Base-by-base conservation (phyloP, 371 early-diverging fungal species). In the Nematocida minor region DNA sequence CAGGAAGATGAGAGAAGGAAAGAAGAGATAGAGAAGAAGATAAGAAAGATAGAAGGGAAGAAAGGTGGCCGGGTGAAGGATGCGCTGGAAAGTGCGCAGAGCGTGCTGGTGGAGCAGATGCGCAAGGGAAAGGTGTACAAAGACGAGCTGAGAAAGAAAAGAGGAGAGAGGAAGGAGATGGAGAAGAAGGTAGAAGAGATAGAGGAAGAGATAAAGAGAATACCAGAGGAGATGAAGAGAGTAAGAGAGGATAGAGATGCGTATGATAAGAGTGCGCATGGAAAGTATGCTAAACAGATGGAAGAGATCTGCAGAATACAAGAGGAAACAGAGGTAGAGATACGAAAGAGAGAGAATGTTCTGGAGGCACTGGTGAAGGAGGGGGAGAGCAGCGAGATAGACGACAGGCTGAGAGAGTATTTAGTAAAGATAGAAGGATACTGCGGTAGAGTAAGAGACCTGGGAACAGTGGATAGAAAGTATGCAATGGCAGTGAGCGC, bases 401-500 rank as follows among this genome's bases (percentile, higher is more conserved):
- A 64, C 4, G 77, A 66, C 46, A 44, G 27, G 38, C 29, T 86
- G 38, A 31, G 60, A 3, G 47, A 60, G 3, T 60, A 57, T 11
- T 22, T 83, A 6, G 51, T 44, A 29, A n/a, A 67, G 41, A 67
- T 86, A 9, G 42, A 70, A 31, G 84, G 83, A 25, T 81, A 82
- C 38, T 64, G 83, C 86, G 97, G 95, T 36, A 90, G 95, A 32
- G 85, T 99, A n/a, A 95, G 94, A 25, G 92, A 92, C 66, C 86
- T 99, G 14, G 97, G 97, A 55, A 89, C 90, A 0, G 93, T 98
- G 79, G 93, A 92, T 68, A 90, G 89, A 67, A 90, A 89, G 80
- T 99, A 93, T 83, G 96, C 95, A 80, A 89, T 94, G 2, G 98
- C 99, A 0, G 89, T 97, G 18, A 92, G 93, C 2, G 94, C 95